These are phyloP conservation scores for Paraglomus occultum DNA, from an alignment of 192 early-diverging fungal genomes.

Conservation along the genomic window DNA sequence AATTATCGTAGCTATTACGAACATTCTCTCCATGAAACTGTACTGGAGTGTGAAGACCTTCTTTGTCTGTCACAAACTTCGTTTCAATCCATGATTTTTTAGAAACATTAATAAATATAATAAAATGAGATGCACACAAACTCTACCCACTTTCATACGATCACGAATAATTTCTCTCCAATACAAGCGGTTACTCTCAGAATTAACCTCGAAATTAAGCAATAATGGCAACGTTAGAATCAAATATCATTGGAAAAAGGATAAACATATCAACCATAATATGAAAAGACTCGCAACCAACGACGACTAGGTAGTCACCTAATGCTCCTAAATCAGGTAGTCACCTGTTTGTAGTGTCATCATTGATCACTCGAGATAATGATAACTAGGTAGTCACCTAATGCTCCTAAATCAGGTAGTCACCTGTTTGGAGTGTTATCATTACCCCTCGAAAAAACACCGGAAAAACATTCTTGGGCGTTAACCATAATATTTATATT, in stretches of 20 bases:
- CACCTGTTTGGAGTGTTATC: conserved; percentile 23
- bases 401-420: conserved; percentile 18
- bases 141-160: conserved; percentile 23
- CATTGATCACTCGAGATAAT: conserved; percentile 23
- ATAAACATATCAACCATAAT: conserved; percentile 23
- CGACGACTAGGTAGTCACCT: conserved; percentile 17
- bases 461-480: conserved; percentile 16
- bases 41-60: conserved; percentile 18
- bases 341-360: conserved; percentile 12
- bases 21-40: conserved; percentile 17
- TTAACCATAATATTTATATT: too few relatives aligned
- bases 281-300: conserved; percentile 19
- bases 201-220: conserved; percentile 24
- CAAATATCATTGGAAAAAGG: conserved; percentile 23
- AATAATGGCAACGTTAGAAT: conserved; percentile 25
- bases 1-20: conserved; percentile 24
- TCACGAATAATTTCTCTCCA: conserved; percentile 23
- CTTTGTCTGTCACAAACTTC: conserved; percentile 18
- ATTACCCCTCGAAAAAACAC: conserved; percentile 24
- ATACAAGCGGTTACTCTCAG: conserved; percentile 24
- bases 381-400: conserved; percentile 22
- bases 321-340: conserved; percentile 23
- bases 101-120: conserved; percentile 24
- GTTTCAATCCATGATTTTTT: conserved; percentile 25
- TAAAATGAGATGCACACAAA: conserved; percentile 23